Evolutionary conservation across 2,329 filamentous ascomycete genomes (phyloP).

Genomic region (Colletotrichum higginsianum): DNA sequence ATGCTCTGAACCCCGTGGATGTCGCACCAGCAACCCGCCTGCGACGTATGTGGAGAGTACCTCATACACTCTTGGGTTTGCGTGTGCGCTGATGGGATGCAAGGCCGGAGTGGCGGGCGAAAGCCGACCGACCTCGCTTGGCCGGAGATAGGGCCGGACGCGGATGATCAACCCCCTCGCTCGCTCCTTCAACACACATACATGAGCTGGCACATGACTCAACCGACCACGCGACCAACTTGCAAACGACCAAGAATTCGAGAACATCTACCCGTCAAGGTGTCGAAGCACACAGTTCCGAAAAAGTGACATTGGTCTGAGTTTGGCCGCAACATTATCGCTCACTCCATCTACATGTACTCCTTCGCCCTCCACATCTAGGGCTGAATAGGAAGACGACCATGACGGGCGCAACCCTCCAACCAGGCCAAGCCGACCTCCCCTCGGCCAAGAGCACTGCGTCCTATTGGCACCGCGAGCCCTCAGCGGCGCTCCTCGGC

Average conservation of each 20-base stretch:
- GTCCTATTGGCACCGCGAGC: slow-evolving; percentile 83
- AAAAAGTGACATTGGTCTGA: no score
- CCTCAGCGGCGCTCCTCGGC: slow-evolving; percentile 74
- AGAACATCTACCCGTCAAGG: not conserved
- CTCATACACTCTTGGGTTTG: not conserved
- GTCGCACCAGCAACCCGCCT: slow-evolving; percentile 1
- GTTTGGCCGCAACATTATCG: not conserved
- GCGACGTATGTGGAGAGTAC: slow-evolving; percentile 4
- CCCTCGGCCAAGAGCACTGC: slow-evolving; percentile 73
- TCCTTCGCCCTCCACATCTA: not conserved
- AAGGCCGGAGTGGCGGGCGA: not conserved
- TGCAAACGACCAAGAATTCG: not conserved
- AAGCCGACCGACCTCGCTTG: slow-evolving; percentile 22
- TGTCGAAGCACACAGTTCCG: not conserved
- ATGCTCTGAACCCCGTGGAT: not conserved
- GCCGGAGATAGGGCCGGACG: slow-evolving; percentile 5
- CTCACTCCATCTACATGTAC: not conserved
- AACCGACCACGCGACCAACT: slow-evolving; percentile 14
- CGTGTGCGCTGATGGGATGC: slow-evolving; percentile 13
- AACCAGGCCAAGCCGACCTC: slow-evolving; percentile 64
- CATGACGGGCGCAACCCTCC: slow-evolving; percentile 52
- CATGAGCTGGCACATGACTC: slow-evolving; percentile 14
- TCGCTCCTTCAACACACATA: slow-evolving; percentile 11
- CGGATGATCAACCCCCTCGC: slow-evolving; percentile 8
- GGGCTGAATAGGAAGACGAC: not conserved